Base-by-base conservation (phyloP, 768 basidiomycete species). In the Rhizopogon rudus region DNA sequence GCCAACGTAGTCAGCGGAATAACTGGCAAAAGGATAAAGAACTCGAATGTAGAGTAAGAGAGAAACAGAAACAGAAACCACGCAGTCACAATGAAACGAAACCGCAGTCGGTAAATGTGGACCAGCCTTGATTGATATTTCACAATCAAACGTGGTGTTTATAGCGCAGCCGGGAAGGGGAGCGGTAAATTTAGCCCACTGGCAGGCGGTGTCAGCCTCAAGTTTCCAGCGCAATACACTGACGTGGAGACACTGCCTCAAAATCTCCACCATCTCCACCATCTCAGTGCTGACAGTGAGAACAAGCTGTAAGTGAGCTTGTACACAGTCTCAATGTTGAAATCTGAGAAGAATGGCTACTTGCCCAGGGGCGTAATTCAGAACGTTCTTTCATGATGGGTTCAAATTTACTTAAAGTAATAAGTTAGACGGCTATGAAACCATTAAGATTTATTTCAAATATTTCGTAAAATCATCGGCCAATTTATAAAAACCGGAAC, bases 141-240 rank as follows among this genome's bases (percentile, higher is more conserved):
- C 25, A 43, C 20, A 33, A 13, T 28, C 8, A 8, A 2, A 31
- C 25, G 25, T 41, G 40, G 6, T 55, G 45, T 42, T 55, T 54
- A 48, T 41, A 49, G 22, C 40, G 33, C 37, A 33, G 39, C 37
- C 37, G 54, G 28, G 54, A 50, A 44, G 29, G 40, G 25, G 28
- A 9, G 20, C 44, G 22, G n/a, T 40, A 44, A 43, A 51, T 40
- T 50, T 58, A 58, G 54, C 29, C 29, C n/a, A 45, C 28, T 25
- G 25, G 40, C 41, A 31, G 42, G 46, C 57, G 44, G 53, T 55
- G 55, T 54, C 35, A 29, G 57, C 54, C 44, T 57, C 44, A 16
- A 54, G 52, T 54, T 46, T 45, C 20, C 44, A 51, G 46, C 57
- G 28, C 35, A 41, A 25, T 25, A 25, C 14, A 40, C 33, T 44